These are phyloP conservation scores for Penicillium concentricum DNA, from an alignment of 2,329 filamentous ascomycete genomes.

Conservation along the genomic window DNA sequence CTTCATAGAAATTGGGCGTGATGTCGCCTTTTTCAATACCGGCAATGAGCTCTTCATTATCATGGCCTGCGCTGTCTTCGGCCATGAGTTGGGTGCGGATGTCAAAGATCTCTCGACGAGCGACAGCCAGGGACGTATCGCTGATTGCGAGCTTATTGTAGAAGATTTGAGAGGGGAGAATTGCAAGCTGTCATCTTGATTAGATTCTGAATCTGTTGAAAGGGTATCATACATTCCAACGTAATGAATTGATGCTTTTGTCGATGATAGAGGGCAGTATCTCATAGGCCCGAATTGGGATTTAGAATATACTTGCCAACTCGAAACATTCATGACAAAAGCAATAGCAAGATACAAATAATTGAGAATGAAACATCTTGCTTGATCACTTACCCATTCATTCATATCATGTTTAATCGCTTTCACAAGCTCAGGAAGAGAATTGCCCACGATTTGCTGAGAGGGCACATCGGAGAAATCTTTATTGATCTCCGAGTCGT, in stretches of 20 bases:
- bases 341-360: not conserved
- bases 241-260: not conserved
- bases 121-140: slow-evolving; percentile 37
- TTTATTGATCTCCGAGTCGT: slow-evolving; percentile 34
- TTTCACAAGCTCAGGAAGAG: slow-evolving; percentile 33
- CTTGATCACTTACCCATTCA: slow-evolving; percentile 47
- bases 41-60: slow-evolving; percentile 45
- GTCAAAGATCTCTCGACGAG: slow-evolving; percentile 62
- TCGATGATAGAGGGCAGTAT: not conserved
- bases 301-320: not conserved
- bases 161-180: slow-evolving; percentile 59
- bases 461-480: slow-evolving; percentile 14
- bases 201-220: not conserved
- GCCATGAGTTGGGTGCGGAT: slow-evolving; percentile 64
- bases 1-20: slow-evolving; percentile 62
- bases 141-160: slow-evolving; percentile 54
- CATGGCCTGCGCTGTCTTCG: slow-evolving; percentile 48
- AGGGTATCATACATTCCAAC: not conserved
- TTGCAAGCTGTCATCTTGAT: slow-evolving; percentile 46
- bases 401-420: slow-evolving; percentile 46
- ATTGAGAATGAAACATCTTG: not conserved
- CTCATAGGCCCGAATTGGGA: not conserved
- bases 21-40: slow-evolving; percentile 58
- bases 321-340: not conserved
- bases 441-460: slow-evolving; percentile 7